phyloP scores from a whole-genome alignment of 768 basidiomycete species.

The Hygrophorus russula region DNA sequence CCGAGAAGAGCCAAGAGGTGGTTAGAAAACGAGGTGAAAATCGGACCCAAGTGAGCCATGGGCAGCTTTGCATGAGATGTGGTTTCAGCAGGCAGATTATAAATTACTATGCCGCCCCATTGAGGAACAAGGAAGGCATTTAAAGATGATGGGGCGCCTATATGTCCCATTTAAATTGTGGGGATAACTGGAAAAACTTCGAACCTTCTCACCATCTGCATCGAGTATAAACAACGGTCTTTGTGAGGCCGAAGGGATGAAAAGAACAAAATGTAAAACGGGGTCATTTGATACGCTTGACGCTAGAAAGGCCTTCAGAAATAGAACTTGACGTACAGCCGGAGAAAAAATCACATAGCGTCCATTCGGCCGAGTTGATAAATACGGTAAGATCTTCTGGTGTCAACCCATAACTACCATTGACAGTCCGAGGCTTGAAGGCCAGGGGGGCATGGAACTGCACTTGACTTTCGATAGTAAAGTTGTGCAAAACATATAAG shows the following conservation, averaged over 20 bases:
- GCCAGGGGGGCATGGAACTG: constrained; percentile 87
- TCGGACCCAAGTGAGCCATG: constrained; percentile 29
- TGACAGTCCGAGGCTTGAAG: constrained; percentile 45
- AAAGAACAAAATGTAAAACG: constrained; percentile 86
- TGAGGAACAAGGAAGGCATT: constrained; percentile 85
- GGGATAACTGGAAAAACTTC: constrained; percentile 2
- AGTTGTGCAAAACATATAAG: constrained; percentile 68
- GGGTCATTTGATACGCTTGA: constrained; percentile 90
- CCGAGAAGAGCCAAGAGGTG: constrained; percentile 81
- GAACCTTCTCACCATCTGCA: constrained; percentile 29
- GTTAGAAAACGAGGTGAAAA: constrained; percentile 53
- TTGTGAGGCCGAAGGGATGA: constrained; percentile 63
- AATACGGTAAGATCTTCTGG: constrained; percentile 86
- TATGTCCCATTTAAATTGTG: background rate
- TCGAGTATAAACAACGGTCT: constrained; percentile 62
- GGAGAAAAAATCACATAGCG: constrained; percentile 47
- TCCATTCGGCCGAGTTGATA: constrained; percentile 95
- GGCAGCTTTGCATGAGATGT: constrained; percentile 25
- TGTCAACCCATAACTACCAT: constrained; percentile 42
- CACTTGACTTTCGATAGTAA: constrained; percentile 90
- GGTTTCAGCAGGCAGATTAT: constrained; percentile 40
- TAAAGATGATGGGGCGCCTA: constrained; percentile 38
- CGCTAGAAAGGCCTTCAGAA: constrained; percentile 35
- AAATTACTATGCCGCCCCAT: constrained; percentile 82
- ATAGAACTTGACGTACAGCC: background rate